Evolutionary conservation across 345 rosid species (phyloP), one percentile per base, ranked within the genome.

Genomic region (Linum tenue): DNA sequence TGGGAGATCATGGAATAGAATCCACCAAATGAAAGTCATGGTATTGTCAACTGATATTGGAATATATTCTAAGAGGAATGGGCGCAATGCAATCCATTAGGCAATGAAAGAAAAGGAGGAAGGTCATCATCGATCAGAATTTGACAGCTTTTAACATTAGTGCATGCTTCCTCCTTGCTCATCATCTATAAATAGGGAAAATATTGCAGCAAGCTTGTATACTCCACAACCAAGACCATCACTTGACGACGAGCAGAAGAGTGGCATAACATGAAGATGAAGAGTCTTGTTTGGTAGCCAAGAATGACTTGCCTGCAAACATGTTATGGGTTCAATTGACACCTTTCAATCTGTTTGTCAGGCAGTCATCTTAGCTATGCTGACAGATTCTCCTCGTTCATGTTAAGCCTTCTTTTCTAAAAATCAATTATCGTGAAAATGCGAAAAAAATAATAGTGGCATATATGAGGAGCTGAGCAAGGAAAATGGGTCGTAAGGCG

Each of bases 331-430:
- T 41, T 41, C 31, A 8, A 8, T 41, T 4, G 44, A 4, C 44
- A 41, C 44, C 44, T 22, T 4, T 41, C 7, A 3, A 35, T 22
- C 17, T 57, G 31, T 22, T 36, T 58, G 12, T 31, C 61, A 58
- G 61, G 61, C 61, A 58, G 61, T 58, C 61, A n/a, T 58, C 61
- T 58, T 58, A 37, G 61, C 61, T 58, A 16, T 16, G 61, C 37
- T 58, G 61, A 58, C 37, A 3, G 61, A 2, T 37, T 58, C 61
- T 58, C 22, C 7, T 31, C 37, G 3, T 22, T 58, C 61, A 58
- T 58, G 61, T 58, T 16, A 58, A 16, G 61, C 61, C 37, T 58
- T 7, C 37, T 58, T 0, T 58, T 58, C 61, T 31, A 22, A 22
- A 22, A 22, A 22, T 22, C 37, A 11, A n/a, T 36, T 36, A 0